Conservation (phyloP, 1,284 basidiomycete species). For the Fistulinella staudtii region DNA sequence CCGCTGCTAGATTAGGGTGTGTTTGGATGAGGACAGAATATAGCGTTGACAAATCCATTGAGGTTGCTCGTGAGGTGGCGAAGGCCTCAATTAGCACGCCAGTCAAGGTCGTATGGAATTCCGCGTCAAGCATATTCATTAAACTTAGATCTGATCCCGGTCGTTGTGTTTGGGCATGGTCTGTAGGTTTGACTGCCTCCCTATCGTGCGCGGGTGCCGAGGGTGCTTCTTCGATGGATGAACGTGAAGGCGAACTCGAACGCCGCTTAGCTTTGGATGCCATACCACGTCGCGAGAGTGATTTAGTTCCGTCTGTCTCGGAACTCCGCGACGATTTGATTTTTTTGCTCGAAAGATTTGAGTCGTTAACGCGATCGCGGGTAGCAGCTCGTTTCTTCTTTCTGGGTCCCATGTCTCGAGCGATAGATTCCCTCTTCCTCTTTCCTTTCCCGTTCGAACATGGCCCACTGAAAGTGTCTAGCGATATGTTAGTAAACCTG, state of each 20-base stretch:
- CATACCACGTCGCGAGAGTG: background rate
- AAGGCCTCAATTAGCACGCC: slow-evolving; percentile 72
- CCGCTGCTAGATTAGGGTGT: slow-evolving; percentile 47
- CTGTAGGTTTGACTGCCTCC: background rate
- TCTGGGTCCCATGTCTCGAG: background rate
- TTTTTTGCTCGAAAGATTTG: slow-evolving; percentile 23
- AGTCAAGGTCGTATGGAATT: slow-evolving; percentile 38
- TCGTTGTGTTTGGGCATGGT: background rate
- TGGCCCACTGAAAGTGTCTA: background rate
- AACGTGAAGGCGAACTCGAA: slow-evolving; percentile 5
- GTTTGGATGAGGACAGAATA: slow-evolving; percentile 47
- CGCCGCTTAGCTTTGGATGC: background rate
- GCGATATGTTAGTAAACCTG: background rate
- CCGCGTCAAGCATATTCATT: slow-evolving; percentile 6
- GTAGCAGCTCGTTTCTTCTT: slow-evolving; percentile 6
- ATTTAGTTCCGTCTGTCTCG: background rate
- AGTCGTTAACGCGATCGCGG: background rate
- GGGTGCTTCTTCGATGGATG: background rate
- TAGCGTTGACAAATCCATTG: slow-evolving; percentile 53
- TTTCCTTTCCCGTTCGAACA: slow-evolving; percentile 7
- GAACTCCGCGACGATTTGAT: slow-evolving; percentile 6
- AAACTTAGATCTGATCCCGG: background rate
- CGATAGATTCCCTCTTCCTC: slow-evolving; percentile 2
- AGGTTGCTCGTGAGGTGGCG: slow-evolving; percentile 67
- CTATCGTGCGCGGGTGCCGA: background rate